phyloP scores from a whole-genome alignment of 371 early-diverging fungal species.

The Mucor irregularis region DNA sequence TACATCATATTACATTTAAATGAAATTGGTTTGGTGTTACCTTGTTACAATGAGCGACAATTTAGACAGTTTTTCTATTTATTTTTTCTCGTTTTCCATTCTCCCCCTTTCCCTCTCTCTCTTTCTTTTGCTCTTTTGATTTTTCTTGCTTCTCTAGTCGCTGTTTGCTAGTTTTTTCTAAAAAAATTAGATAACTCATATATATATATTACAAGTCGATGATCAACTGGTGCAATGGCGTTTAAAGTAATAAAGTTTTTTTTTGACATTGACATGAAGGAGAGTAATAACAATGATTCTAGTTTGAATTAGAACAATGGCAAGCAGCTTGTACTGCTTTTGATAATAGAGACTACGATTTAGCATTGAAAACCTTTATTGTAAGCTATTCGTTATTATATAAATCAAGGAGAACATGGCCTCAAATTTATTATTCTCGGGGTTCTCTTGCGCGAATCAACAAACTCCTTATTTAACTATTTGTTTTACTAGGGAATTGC shows the following conservation, averaged over 20 bases:
- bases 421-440: too few species aligned
- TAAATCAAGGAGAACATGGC: background rate
- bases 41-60: too few species aligned
- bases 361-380: conserved; percentile 40
- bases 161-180: too few species aligned
- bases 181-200: background rate
- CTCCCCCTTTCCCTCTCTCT: background rate
- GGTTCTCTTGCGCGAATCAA: too few species aligned
- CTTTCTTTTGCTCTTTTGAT: conserved; percentile 5
- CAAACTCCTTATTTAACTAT: background rate
- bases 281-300: too few species aligned
- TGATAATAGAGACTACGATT: conserved; percentile 42
- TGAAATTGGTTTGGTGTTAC: too few species aligned
- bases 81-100: background rate
- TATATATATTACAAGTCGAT: too few species aligned
- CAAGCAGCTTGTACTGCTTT: conserved; percentile 46
- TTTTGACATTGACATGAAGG: background rate
- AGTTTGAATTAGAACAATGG: conserved; percentile 57
- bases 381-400: conserved; percentile 26
- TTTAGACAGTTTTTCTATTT: too few species aligned
- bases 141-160: too few species aligned
- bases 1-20: too few species aligned
- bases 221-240: background rate
- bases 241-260: background rate
- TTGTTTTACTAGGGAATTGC: conserved; percentile 70